Base-by-base conservation (phyloP, 495 filamentous ascomycete species). In the Penicillium antarcticum region DNA sequence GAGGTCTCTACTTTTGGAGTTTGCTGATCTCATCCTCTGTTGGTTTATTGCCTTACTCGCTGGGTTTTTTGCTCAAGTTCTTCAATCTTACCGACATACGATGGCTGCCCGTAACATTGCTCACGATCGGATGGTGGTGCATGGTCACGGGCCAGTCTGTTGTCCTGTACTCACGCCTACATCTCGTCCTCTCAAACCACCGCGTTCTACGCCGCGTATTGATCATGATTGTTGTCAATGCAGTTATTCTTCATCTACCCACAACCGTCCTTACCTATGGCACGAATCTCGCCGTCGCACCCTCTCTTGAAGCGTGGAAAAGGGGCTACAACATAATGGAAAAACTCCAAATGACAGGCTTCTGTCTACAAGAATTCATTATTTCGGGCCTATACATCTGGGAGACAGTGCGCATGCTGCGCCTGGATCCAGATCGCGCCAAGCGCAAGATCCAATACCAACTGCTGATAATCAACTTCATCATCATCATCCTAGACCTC, bases 91-190 rank as follows among this genome's bases (percentile, higher is more conserved):
- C 62, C n/a, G 61, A 58, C 4, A 65, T 53, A 14, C 55, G 57
- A 44, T 69, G 73, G 65, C 51, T 76, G 4, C 62, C 72, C 8
- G 63, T 76, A n/a, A 71, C 71, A 5, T 60, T 81, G 12, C 55
- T 78, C 41, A 75, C 73, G 23, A 47, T 81, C 16, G 84, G 84
- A 14, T 88, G 84, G 85, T 80, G 72, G 48, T 58, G 56, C 16
- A 86, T 86, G 82, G 81, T 88, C 4, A 84, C 82, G 0, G 83
- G 83, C 14, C 83, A 87, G 61, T 81, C 81, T 4, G 57, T 87
- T 35, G 83, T 88, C 10, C 71, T 88, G 16, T 88, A 82, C 67
- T 87, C 84, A 3, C 78, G 85, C n/a, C 74, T 88, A 4, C 81
- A 87, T 57, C 67, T 87, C 36, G 71, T 88, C 33, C 64, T 80